Evolutionary conservation across 202 grass and related monocot genomes (phyloP).

Genomic region (Setaria viridis): DNA sequence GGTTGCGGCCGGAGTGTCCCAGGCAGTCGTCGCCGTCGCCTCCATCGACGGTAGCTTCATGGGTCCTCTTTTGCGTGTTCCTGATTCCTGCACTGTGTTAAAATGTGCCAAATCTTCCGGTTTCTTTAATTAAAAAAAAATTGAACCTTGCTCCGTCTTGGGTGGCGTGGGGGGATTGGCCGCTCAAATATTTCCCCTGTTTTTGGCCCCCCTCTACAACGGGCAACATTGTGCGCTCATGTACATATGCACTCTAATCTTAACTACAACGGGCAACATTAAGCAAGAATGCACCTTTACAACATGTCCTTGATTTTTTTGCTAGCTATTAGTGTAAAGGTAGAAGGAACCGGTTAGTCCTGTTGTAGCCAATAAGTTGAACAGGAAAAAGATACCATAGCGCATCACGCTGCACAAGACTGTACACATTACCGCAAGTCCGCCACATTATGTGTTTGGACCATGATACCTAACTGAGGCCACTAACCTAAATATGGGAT

Average conservation of each 20-base stretch:
- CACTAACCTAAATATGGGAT: neutral
- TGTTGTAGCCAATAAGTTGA: no score
- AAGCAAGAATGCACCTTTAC: neutral
- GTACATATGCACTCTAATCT: neutral
- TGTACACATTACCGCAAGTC: no score
- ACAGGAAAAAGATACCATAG: no score
- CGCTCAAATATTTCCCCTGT: neutral
- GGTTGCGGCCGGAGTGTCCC: slow-evolving; percentile 9
- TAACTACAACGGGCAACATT: neutral
- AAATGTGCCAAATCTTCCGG: neutral
- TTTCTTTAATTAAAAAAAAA: neutral
- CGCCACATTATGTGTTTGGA: neutral
- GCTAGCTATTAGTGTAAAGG: neutral
- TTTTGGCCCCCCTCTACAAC: neutral
- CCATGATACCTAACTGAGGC: neutral
- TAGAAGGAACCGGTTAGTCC: neutral
- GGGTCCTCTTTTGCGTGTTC: neutral
- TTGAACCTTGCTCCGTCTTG: neutral
- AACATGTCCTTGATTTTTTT: neutral
- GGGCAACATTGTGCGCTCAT: neutral
- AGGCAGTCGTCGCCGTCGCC: neutral
- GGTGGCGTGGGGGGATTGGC: neutral
- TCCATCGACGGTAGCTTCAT: neutral
- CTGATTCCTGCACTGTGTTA: neutral
- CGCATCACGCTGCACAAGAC: no score